phyloP scores from a whole-genome alignment of 2,329 filamentous ascomycete species.

The Fusarium scirpi region DNA sequence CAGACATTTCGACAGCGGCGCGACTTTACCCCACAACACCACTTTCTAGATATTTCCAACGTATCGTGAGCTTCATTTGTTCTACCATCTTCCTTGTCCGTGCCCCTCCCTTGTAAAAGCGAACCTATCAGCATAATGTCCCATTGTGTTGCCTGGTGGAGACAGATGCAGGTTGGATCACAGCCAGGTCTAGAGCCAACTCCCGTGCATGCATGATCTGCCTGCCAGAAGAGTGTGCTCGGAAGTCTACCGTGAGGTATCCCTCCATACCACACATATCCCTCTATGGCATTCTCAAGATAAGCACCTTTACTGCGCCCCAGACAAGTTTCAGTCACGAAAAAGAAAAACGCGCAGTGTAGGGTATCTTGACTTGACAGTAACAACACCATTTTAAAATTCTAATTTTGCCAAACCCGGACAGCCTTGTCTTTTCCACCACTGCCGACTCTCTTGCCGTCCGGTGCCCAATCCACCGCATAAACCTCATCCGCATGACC shows the following conservation, averaged over 20 bases:
- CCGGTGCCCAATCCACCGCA: conserved; percentile 93
- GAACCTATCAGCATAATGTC: conserved; percentile 38
- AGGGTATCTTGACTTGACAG: conserved; percentile 43
- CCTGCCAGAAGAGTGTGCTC: not conserved
- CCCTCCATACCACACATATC: conserved; percentile 29
- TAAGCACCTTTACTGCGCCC: conserved; percentile 26
- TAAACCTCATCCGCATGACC: conserved; percentile 95
- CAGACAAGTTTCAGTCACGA: not conserved
- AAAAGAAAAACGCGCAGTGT: not conserved
- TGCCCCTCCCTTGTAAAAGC: conserved; percentile 34
- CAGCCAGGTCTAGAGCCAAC: conserved; percentile 20
- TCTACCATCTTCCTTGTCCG: conserved; percentile 3
- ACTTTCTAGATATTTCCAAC: conserved; percentile 36
- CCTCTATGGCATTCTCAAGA: conserved; percentile 11
- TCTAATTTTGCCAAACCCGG: conserved; percentile 72
- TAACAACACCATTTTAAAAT: conserved; percentile 30
- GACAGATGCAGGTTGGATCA: conserved; percentile 17
- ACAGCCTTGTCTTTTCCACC: conserved; percentile 92
- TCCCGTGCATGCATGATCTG: conserved; percentile 41
- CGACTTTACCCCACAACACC: conserved; percentile 45
- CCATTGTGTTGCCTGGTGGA: conserved; percentile 9
- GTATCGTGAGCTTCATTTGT: conserved; percentile 45
- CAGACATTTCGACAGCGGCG: conserved; percentile 21
- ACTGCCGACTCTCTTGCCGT: conserved; percentile 88
- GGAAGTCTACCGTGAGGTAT: conserved; percentile 32